Evolutionary conservation across 371 early-diverging fungal genomes (phyloP).

Genomic region (Apophysomyces elegans): DNA sequence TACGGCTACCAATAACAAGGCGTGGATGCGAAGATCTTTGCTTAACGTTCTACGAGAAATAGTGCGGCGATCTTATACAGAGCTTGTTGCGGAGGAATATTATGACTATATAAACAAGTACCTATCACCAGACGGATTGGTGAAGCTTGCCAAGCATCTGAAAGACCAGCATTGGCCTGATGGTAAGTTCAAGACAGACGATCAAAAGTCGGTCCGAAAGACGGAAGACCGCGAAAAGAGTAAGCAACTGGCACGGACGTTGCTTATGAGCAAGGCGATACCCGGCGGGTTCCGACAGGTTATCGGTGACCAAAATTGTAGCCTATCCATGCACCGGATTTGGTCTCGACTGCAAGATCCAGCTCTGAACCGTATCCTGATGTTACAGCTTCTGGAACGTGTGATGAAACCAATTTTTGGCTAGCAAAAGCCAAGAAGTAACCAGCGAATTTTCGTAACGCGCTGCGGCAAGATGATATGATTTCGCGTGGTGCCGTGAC

Average conservation of each 20-base stretch:
- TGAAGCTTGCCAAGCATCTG: slow-evolving; percentile 25
- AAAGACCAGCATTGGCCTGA: slow-evolving; percentile 48
- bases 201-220: slow-evolving; percentile 16
- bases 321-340: slow-evolving; percentile 51
- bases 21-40: slow-evolving; percentile 51
- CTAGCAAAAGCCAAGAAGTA: not conserved
- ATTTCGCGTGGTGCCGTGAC: slow-evolving; percentile 7
- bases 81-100: slow-evolving; percentile 47
- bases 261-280: slow-evolving; percentile 41
- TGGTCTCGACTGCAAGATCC: slow-evolving; percentile 47
- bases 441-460: not conserved
- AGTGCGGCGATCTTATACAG: slow-evolving; percentile 50
- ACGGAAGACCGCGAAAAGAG: slow-evolving; percentile 38
- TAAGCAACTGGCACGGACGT: slow-evolving; percentile 27
- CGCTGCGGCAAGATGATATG: not conserved
- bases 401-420: slow-evolving; percentile 34
- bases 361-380: slow-evolving; percentile 43
- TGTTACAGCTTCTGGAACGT: slow-evolving; percentile 49
- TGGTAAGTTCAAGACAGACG: slow-evolving; percentile 24
- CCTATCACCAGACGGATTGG: slow-evolving; percentile 42
- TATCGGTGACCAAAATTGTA: slow-evolving; percentile 54
- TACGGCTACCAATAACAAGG: slow-evolving; percentile 47
- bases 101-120: slow-evolving; percentile 39
- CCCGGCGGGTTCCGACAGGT: slow-evolving; percentile 47
- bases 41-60: slow-evolving; percentile 48